These are phyloP conservation scores for Suhomyces guaymorum DNA, from an alignment of 1,139 yeast genomes.

Conservation along the genomic window DNA sequence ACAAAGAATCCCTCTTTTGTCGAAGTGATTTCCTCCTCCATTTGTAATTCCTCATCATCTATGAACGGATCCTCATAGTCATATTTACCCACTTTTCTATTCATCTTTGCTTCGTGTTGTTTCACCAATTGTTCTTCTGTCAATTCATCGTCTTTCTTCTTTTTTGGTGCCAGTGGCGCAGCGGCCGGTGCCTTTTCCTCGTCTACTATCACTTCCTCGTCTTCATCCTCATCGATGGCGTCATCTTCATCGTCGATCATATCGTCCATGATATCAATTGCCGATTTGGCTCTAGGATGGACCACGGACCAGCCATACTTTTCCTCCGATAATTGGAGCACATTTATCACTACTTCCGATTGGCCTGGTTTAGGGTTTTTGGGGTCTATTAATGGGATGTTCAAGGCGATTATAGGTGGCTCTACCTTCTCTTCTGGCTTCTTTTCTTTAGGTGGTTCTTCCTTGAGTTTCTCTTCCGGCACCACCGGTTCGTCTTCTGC, in stretches of 20 bases:
- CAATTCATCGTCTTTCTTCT: slow-evolving; percentile 43
- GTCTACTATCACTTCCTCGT: slow-evolving; percentile 38
- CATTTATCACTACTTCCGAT: slow-evolving; percentile 75
- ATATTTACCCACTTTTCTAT: slow-evolving; percentile 81
- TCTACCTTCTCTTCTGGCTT: slow-evolving; percentile 33
- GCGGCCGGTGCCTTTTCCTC: slow-evolving; percentile 23
- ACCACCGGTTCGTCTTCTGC: slow-evolving; percentile 12
- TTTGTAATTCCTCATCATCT: slow-evolving; percentile 87
- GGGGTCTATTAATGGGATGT: slow-evolving; percentile 56
- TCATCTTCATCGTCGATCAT: slow-evolving; percentile 62
- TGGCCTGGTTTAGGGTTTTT: slow-evolving; percentile 59
- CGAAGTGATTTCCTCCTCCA: slow-evolving; percentile 92
- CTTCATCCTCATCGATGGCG: slow-evolving; percentile 59
- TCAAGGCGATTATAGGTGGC: slow-evolving; percentile 50
- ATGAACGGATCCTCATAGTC: slow-evolving; percentile 94
- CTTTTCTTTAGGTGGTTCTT: too few relatives aligned
- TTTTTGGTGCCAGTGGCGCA: slow-evolving; percentile 18
- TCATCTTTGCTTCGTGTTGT: slow-evolving; percentile 50
- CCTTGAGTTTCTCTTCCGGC: slow-evolving; percentile 20
- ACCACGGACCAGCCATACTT: slow-evolving; percentile 79
- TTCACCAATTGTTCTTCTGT: slow-evolving; percentile 49
- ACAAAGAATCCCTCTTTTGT: slow-evolving; percentile 97
- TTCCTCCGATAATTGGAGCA: slow-evolving; percentile 77
- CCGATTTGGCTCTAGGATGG: slow-evolving; percentile 67
- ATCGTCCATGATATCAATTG: slow-evolving; percentile 62